These are phyloP conservation scores for Litchi chinensis DNA, from an alignment of 345 rosid species.

Conservation along the genomic window DNA sequence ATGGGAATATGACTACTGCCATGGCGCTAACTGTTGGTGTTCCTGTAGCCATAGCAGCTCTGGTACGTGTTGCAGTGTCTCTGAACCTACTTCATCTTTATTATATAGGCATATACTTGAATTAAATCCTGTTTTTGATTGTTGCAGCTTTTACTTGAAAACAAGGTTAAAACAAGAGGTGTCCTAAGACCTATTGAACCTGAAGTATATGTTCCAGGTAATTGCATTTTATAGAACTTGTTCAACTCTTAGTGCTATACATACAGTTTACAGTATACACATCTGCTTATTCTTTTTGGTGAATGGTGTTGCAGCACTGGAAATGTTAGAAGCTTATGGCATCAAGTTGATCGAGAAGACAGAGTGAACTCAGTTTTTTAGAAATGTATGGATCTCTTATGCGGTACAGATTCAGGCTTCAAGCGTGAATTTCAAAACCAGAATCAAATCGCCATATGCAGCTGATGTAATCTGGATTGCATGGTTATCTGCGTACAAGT, in stretches of 20 bases:
- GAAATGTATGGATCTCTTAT: not conserved
- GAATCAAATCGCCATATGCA: not conserved
- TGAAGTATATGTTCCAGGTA: conserved; percentile 90
- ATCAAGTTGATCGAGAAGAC: conserved; percentile 71
- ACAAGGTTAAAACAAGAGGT: conserved; percentile 80
- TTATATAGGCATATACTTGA: not conserved
- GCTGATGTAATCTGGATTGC: not conserved
- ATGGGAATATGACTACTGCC: conserved; percentile 67
- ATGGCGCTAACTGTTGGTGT: conserved; percentile 95
- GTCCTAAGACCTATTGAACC: conserved; percentile 81
- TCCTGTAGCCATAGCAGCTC: conserved; percentile 85
- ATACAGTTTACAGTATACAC: not conserved
- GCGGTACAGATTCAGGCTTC: not conserved
- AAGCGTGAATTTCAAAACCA: not conserved
- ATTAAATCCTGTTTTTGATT: conserved; percentile 17
- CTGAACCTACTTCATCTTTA: not conserved
- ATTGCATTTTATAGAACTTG: not conserved
- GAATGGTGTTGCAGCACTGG: conserved; percentile 63
- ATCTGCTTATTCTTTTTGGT: not conserved
- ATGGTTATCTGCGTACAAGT: not conserved
- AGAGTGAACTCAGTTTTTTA: conserved; percentile 28
- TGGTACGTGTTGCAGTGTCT: conserved; percentile 47
- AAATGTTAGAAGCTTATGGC: conserved; percentile 73
- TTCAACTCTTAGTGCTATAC: not conserved
- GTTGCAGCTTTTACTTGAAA: conserved; percentile 69